A percentile compares a stretch with the other conserved stretches of the same genome.
These are phyloP conservation scores for Umbelopsis sp. DNA, from an alignment of 192 early-diverging fungal genomes.

Conservation along the genomic window DNA sequence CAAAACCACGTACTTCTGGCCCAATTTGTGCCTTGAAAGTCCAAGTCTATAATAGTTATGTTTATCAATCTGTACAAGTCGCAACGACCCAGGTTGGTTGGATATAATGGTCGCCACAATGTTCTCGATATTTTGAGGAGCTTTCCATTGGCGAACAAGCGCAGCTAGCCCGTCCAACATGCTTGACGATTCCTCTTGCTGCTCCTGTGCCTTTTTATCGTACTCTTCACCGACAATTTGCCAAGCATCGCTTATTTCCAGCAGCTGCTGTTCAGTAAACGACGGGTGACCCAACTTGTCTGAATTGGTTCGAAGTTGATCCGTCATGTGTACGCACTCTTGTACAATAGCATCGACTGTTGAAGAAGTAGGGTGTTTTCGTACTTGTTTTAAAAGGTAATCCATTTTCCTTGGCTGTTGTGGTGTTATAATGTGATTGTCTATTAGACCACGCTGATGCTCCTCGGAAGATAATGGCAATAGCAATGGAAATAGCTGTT, in stretches of 20 bases:
- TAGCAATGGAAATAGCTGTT: conserved; percentile 11
- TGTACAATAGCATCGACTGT: conserved; percentile 11
- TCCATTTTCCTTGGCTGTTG: conserved; percentile 8
- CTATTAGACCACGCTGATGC: background rate
- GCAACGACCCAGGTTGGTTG: background rate
- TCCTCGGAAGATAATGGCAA: background rate
- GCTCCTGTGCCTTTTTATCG: conserved; percentile 23
- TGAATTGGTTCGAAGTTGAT: background rate
- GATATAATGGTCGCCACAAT: conserved; percentile 7
- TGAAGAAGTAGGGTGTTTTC: background rate
- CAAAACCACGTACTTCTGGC: conserved; percentile 20
- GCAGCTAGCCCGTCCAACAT: conserved; percentile 11
- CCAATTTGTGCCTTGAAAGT: conserved; percentile 4
- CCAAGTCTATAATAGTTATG: conserved; percentile 24
- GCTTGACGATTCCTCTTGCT: conserved; percentile 1
- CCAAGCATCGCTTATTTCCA: conserved; percentile 5
- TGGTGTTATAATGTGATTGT: background rate
- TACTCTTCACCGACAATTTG: conserved; percentile 18
- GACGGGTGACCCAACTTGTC: background rate
- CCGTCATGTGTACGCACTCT: background rate
- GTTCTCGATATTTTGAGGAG: conserved; percentile 16
- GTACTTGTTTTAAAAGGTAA: background rate
- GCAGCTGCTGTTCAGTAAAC: conserved; percentile 2
- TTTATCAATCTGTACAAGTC: conserved; percentile 20
- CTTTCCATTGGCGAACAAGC: conserved; percentile 6